Evolutionary conservation across 352 stramenopile species (phyloP).

Genomic region (Globisporangium perplexum): DNA sequence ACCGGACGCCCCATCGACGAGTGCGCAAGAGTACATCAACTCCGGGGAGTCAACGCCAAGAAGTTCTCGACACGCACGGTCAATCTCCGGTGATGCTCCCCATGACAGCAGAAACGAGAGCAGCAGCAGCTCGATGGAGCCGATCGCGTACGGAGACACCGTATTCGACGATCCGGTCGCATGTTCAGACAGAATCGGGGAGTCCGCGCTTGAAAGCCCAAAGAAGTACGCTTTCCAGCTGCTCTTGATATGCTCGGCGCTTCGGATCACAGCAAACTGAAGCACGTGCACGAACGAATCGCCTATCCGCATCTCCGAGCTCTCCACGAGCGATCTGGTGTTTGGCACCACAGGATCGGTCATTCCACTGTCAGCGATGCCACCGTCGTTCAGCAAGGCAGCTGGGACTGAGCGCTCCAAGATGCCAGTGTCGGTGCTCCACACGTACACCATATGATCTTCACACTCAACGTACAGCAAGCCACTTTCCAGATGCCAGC

Average conservation of each 20-base stretch:
- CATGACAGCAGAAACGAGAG: conserved; percentile 76
- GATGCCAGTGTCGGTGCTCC: conserved; percentile 71
- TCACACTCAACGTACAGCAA: conserved; percentile 63
- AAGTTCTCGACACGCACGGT: conserved; percentile 47
- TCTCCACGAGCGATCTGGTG: conserved; percentile 30
- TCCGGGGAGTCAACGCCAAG: conserved; percentile 49
- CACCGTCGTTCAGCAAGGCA: conserved; percentile 46
- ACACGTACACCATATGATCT: conserved; percentile 75
- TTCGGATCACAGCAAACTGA: conserved; percentile 58
- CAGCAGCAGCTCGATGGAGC: conserved; percentile 64
- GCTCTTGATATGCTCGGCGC: conserved; percentile 58
- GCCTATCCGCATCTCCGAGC: conserved; percentile 45
- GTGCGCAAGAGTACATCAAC: conserved; percentile 57
- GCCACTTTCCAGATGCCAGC: conserved; percentile 60
- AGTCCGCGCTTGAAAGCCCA: conserved; percentile 16
- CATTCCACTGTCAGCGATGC: conserved; percentile 18
- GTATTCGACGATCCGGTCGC: neutral
- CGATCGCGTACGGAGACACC: conserved; percentile 52
- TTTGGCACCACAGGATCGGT: conserved; percentile 12
- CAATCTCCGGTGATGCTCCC: conserved; percentile 57
- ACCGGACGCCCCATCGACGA: conserved; percentile 44
- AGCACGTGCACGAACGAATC: conserved; percentile 53
- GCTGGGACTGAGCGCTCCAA: conserved; percentile 56
- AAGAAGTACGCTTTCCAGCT: conserved; percentile 67
- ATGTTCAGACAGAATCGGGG: conserved; percentile 1